phyloP scores from a whole-genome alignment of 805 yeast genomes.

The Myxozyma udenii region DNA sequence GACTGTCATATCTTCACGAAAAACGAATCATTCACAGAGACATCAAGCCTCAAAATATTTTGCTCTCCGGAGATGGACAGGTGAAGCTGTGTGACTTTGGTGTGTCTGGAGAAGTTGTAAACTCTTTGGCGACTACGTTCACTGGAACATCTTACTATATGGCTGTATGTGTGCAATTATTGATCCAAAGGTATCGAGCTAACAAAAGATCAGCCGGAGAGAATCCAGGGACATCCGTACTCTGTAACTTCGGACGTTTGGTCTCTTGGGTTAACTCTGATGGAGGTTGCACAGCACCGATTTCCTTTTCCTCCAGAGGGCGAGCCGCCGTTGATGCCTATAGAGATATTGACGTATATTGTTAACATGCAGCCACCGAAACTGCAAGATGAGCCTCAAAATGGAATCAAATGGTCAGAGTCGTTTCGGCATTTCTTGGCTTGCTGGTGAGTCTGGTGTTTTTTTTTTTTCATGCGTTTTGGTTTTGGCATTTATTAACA shows the following conservation, averaged over 20 bases:
- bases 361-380: constrained; percentile 75
- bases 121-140: constrained; percentile 91
- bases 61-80: constrained; percentile 70
- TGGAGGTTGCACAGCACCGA: constrained; percentile 90
- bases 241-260: constrained; percentile 94
- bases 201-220: constrained; percentile 56
- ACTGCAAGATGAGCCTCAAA: constrained; percentile 70
- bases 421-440: constrained; percentile 79
- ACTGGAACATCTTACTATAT: constrained; percentile 97
- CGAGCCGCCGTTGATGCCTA: constrained; percentile 67
- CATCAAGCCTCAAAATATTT: constrained; percentile 90
- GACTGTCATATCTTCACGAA: constrained; percentile 82
- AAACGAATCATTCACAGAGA: constrained; percentile 84
- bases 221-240: constrained; percentile 93
- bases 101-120: constrained; percentile 81
- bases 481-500: background rate
- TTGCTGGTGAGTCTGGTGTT: constrained; percentile 46
- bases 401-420: constrained; percentile 74
- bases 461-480: background rate
- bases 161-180: constrained; percentile 62
- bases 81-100: constrained; percentile 97
- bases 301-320: constrained; percentile 70
- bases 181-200: too few species aligned
- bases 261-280: constrained; percentile 87
- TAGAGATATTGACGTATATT: constrained; percentile 77